Percentiles rank a stretch among this genome's conserved stretches.
Conservation (phyloP, 208 protist species). For the Trypanosoma mega region DNA sequence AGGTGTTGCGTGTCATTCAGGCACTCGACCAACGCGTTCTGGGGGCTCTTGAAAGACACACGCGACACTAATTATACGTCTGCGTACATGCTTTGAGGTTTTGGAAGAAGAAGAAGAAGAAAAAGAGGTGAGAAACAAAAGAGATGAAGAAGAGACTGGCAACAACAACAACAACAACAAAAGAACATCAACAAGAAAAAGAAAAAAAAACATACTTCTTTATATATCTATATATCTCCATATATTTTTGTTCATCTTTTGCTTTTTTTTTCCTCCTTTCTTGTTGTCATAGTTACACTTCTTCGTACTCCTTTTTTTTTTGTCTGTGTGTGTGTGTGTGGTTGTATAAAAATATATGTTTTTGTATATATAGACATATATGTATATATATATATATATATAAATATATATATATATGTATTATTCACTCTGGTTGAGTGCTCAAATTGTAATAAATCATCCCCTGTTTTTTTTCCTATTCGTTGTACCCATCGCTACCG, state of each 20-base stretch:
- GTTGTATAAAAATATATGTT: not conserved
- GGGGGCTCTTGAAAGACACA: conserved; percentile 49
- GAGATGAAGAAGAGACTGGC: too few species aligned
- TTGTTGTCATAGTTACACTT: not conserved
- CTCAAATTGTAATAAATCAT: too few species aligned
- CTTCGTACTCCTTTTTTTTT: not conserved
- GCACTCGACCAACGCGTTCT: conserved; percentile 74
- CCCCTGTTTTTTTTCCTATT: too few species aligned
- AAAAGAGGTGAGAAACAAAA: not conserved
- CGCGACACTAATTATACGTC: not conserved
- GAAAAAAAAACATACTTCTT: too few species aligned
- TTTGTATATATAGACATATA: too few species aligned
- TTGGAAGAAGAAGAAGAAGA: not conserved
- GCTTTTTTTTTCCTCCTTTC: not conserved
- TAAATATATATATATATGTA: too few species aligned
- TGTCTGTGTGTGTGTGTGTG: not conserved
- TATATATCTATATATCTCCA: not conserved
- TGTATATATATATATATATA: too few species aligned
- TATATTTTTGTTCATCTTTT: not conserved
- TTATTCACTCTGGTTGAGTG: too few species aligned
- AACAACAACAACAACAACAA: too few species aligned
- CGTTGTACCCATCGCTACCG: not conserved
- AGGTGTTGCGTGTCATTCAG: conserved; percentile 83
- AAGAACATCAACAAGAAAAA: too few species aligned
- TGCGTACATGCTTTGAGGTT: not conserved